Evolutionary conservation across 257 asterid species (phyloP).

Genomic region (Fraxinus anomala): DNA sequence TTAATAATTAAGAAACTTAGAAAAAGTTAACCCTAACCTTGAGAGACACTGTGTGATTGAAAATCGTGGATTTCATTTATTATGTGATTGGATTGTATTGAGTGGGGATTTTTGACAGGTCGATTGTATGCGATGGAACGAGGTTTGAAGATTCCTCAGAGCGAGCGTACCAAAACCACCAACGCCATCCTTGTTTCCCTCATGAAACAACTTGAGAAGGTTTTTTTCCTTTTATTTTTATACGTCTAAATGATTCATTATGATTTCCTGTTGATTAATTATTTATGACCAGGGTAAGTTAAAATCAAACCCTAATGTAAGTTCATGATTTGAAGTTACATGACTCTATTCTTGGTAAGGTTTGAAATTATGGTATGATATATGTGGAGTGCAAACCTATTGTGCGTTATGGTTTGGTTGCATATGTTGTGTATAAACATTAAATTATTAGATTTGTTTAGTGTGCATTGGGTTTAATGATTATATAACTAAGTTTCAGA

Average conservation of each 20-base stretch:
- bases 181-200: conserved; percentile 76
- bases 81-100: background rate
- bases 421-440: background rate
- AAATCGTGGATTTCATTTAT: background rate
- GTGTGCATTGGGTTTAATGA: background rate
- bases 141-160: conserved; percentile 81
- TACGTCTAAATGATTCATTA: background rate
- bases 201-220: conserved; percentile 96
- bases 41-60: background rate
- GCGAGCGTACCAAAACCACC: conserved; percentile 82
- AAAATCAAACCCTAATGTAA: background rate
- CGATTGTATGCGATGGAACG: conserved; percentile 97
- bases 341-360: background rate
- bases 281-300: background rate
- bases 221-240: conserved; percentile 4
- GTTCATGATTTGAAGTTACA: background rate
- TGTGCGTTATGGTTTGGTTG: background rate
- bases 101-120: conserved; percentile 46
- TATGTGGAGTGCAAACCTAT: background rate
- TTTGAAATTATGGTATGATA: background rate
- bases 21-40: conserved; percentile 13
- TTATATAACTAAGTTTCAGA: background rate
- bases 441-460: background rate
- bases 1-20: background rate
- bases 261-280: background rate